These are phyloP conservation scores for Nyctanthes arbortristis DNA, from an alignment of 257 asterid genomes.

Conservation along the genomic window DNA sequence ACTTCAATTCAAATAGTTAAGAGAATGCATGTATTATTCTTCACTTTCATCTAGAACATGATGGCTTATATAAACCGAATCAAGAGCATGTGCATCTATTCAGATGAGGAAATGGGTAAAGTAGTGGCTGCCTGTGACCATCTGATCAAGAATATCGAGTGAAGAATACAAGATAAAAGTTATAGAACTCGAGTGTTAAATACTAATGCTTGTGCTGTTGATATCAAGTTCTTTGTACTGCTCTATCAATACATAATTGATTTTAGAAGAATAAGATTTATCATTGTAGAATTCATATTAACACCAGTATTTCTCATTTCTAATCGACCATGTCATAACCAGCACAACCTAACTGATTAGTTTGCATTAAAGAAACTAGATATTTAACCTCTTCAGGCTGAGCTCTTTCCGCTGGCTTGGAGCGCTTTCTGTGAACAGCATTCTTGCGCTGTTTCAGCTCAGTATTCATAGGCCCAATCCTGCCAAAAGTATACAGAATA, in stretches of 20 bases:
- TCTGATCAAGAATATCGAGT: not conserved
- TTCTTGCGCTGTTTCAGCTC: conserved; percentile 80
- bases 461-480: conserved; percentile 95
- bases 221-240: not conserved
- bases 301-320: not conserved
- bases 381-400: conserved; percentile 80
- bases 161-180: not conserved
- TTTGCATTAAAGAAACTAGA: not conserved
- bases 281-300: not conserved
- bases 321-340: not conserved
- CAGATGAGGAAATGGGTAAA: not conserved
- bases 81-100: not conserved
- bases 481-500: conserved; percentile 24
- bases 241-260: not conserved
- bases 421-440: conserved; percentile 59
- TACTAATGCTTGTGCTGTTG: not conserved
- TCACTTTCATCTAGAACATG: not conserved
- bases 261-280: not conserved
- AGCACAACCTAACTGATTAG: not conserved
- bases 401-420: conserved; percentile 55
- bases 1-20: not conserved
- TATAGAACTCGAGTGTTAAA: no score
- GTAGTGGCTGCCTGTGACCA: not conserved
- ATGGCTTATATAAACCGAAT: not conserved
- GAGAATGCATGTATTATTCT: not conserved